Evolutionary conservation across 2,329 filamentous ascomycete genomes (phyloP), one percentile per base, ranked within the genome.

Genomic region (Alternaria sp.): DNA sequence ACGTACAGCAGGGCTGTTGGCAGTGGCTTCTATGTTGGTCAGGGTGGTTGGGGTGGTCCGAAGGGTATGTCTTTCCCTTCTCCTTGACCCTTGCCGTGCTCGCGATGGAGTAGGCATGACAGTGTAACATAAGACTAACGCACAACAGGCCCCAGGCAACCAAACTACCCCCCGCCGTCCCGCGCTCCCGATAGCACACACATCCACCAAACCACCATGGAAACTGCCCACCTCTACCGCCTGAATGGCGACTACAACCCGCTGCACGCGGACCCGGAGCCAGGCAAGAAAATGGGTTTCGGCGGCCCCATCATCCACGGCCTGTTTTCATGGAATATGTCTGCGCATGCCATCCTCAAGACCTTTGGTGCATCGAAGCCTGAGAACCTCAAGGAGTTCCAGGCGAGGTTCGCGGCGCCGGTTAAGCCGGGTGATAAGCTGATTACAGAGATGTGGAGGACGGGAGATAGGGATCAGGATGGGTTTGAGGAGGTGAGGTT

Each of bases 171-270:
- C 7, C 91, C 93, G 6, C 93, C 93, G 8, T 83, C 90, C 77
- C 88, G 89, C 81, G 82, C 84, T 54, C 91, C 93, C 15, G 93
- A 96, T 80, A 87, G 84, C 46, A 86, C 89, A 6, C 87, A 91
- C 69, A 86, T 88, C 73, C 87, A 91, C 73, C 90, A 93, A 80
- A 93, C 91, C 5, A 91, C 84, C 25, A 76, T 83, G 57, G 89
- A 94, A 82, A 92, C 92, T 5, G 88, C 92, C 9, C 87, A 79
- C 52, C 67, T 75, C 40, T 74, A 77, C 67, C 87, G 93, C 67
- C 86, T 97, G 54, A 97, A 97, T 73, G 93, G 93, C 69, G 94
- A 97, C 83, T 97, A 97, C 82, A 97, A 97, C 83, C 94, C 93
- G 26, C 89, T 97, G 36, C 93, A 97, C 78, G 93, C 93, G 7